A percentile compares a stretch with the other conserved stretches of the same genome.
Conservation (phyloP, 2,329 filamentous ascomycete species). For the Ophiostoma sp. region DNA sequence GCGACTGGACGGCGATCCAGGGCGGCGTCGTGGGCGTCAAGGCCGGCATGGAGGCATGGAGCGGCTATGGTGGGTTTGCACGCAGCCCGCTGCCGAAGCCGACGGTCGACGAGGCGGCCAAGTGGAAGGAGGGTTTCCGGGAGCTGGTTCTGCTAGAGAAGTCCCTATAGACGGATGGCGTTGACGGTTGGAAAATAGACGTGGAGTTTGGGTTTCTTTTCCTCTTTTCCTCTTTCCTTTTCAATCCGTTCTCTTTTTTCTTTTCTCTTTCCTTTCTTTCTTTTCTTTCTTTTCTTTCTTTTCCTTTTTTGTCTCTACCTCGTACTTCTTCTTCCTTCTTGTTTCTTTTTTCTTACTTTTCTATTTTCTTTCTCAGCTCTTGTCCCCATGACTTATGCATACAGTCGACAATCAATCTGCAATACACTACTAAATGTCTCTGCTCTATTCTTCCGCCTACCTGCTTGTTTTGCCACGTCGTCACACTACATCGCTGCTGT, state of each 20-base stretch:
- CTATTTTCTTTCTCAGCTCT: background rate
- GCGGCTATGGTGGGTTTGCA: slow-evolving; percentile 57
- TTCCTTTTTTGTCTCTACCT: background rate
- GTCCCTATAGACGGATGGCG: slow-evolving; percentile 35
- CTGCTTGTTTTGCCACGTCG: background rate
- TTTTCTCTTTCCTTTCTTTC: background rate
- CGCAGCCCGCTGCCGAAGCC: slow-evolving; percentile 49
- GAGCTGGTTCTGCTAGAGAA: slow-evolving; percentile 50
- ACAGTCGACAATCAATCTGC: too few relatives aligned
- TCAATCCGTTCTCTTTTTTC: background rate
- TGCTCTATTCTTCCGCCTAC: background rate
- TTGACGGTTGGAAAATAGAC: slow-evolving; percentile 3
- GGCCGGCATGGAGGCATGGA: slow-evolving; percentile 59
- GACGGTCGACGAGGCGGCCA: slow-evolving; percentile 42
- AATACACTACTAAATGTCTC: background rate
- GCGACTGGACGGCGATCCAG: slow-evolving; percentile 68
- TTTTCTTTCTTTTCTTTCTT: background rate
- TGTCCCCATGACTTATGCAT: background rate
- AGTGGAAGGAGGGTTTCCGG: slow-evolving; percentile 53
- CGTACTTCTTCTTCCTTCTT: background rate
- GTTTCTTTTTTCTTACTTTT: background rate
- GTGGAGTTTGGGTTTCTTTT: slow-evolving; percentile 12
- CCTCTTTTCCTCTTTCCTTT: background rate
- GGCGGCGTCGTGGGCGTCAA: slow-evolving; percentile 68
- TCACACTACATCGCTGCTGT: background rate